These are phyloP conservation scores for Kodamaea jinghongensis DNA, from an alignment of 805 yeast species.

Conservation along the genomic window DNA sequence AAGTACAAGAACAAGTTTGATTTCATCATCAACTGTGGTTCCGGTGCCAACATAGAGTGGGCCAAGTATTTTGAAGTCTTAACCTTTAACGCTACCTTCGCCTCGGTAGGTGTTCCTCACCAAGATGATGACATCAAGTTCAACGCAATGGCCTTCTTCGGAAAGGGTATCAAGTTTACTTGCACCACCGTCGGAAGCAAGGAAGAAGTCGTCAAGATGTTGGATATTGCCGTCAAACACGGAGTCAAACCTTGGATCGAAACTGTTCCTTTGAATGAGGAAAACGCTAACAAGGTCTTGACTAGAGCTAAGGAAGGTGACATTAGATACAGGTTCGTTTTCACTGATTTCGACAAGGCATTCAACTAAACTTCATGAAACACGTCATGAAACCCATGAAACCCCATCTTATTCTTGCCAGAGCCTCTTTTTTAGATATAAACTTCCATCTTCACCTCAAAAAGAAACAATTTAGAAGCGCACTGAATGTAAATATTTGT, in stretches of 20 bases:
- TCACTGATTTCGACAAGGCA: conserved; percentile 52
- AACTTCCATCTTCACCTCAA: too few relatives aligned
- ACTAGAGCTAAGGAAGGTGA: conserved; percentile 31
- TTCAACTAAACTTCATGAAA: conserved; percentile 18
- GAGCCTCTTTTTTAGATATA: too few relatives aligned
- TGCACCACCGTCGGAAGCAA: conserved; percentile 35
- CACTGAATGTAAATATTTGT: too few relatives aligned
- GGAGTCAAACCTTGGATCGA: conserved; percentile 34
- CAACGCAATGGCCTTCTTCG: conserved; percentile 21
- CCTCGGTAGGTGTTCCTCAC: conserved; percentile 29
- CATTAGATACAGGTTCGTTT: conserved; percentile 51
- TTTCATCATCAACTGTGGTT: conserved; percentile 48
- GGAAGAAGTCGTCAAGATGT: conserved; percentile 35
- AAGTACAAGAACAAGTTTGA: conserved; percentile 33
- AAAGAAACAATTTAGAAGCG: too few relatives aligned
- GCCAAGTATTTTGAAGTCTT: conserved; percentile 20
- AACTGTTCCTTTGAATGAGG: conserved; percentile 32
- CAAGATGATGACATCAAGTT: conserved; percentile 20
- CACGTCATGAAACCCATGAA: too few relatives aligned
- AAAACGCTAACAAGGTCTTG: conserved; percentile 30
- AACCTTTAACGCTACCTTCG: conserved; percentile 22
- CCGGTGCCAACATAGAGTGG: conserved; percentile 24
- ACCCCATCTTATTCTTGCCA: too few relatives aligned
- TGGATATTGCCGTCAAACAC: conserved; percentile 35
- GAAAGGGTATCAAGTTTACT: conserved; percentile 24